Evolutionary conservation across 2,329 filamentous ascomycete genomes (phyloP), one percentile per base, ranked within the genome.

Genomic region (Alternaria arbusti): DNA sequence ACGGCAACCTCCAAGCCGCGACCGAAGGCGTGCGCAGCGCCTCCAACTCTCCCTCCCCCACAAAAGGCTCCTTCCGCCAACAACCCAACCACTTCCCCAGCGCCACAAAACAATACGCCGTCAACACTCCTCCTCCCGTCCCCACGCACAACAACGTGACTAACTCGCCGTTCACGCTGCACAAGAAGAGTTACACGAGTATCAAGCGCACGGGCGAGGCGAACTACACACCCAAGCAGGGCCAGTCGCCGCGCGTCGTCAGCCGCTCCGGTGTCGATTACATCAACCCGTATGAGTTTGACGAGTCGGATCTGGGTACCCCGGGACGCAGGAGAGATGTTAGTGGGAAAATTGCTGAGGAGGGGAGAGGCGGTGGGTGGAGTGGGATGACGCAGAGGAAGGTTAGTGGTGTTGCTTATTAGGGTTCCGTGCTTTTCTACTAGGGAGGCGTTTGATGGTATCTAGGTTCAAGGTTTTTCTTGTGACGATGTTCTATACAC

Each of bases 331-430:
- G 76, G 63, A 56, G 73, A 55, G 88, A 90, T 64, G 90, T 92
- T 3, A 93, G 90, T 74, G 91, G 91, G 1, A 92, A 91, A 82
- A 79, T 89, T 59, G 90, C 86, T 0, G 91, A 94, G 76, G 91
- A 94, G 75, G 91, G 91, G 2, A 81, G 86, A 50, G 87, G 77
- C 5, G 78, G 74, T 6, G 63, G 76, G 23, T 78, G 77, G 69
- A 76, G 78, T 32, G 67, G 70, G 44, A 71, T 81, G 59, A 74
- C 70, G 25, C 73, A 78, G 58, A 74, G 83, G 68, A 84, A 82
- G 63, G 76, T 81, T 12, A 83, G 78, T 70, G 82, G 74, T 62
- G 73, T 77, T 46, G 59, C 59, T 54, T 62, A 40, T 44, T 62
- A 36, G 26, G 5, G 9, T 46, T 12, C 3, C 3, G 9, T 12